Percentiles rank a stretch among this genome's conserved stretches.
phyloP scores from a whole-genome alignment of 192 early-diverging fungal species.

The Haplosporangium gracile region DNA sequence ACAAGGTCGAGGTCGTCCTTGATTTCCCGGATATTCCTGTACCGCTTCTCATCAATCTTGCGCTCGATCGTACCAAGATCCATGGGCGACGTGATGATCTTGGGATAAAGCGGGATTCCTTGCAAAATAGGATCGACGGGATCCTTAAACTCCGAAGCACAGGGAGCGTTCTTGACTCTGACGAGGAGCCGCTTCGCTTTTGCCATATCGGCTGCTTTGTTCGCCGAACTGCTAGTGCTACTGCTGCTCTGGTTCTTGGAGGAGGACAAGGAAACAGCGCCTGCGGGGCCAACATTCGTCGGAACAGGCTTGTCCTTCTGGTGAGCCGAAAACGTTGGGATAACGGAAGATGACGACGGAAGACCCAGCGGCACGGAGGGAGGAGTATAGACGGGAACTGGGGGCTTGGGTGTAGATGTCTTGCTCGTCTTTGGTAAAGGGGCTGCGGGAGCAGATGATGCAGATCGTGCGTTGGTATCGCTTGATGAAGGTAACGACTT shows the following conservation, averaged over 20 bases:
- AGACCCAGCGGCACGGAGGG: constrained; percentile 14
- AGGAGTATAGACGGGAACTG: constrained; percentile 35
- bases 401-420: constrained; percentile 23
- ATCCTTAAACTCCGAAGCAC: constrained; percentile 72
- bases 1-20: constrained; percentile 70
- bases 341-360: constrained; percentile 27
- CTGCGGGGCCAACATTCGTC: not conserved
- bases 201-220: constrained; percentile 39
- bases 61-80: constrained; percentile 76
- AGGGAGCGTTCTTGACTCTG: constrained; percentile 65
- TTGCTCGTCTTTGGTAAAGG: constrained; percentile 26
- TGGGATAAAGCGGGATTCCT: constrained; percentile 72
- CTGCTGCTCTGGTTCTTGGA: not conserved
- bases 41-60: constrained; percentile 69
- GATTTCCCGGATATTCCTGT: constrained; percentile 63
- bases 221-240: constrained; percentile 5
- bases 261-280: not conserved
- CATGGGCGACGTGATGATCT: constrained; percentile 79
- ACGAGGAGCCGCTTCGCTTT: constrained; percentile 55
- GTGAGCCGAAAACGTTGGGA: constrained; percentile 21
- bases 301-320: constrained; percentile 16
- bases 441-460: constrained; percentile 13
- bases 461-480: constrained; percentile 29
- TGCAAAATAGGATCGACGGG: constrained; percentile 74
- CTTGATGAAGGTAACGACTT: constrained; percentile 4